Evolutionary conservation across 352 stramenopile species (phyloP), one percentile per base, ranked within the genome.

Genomic region (Pythium scleroteichum): DNA sequence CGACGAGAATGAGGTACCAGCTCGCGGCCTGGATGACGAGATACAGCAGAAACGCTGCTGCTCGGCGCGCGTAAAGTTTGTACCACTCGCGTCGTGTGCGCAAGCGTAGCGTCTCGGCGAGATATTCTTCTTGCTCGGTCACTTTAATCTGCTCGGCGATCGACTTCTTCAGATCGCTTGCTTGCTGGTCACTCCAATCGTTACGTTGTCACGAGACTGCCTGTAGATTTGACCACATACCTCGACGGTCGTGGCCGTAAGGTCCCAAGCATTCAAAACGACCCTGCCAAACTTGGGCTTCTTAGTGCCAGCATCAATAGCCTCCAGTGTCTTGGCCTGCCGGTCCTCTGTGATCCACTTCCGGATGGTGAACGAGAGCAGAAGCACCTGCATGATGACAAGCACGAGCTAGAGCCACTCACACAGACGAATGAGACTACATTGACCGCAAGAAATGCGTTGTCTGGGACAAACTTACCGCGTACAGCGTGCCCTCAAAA

Each of bases 291-390:
- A 91, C 48, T 73, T 85, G 12, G 73, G 77, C 72, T 90, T 53
- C 23, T 81, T 76, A 38, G 35, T 69, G 0, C 68, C 63, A n/a
- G 64, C 70, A 44, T 88, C 81, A 23, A 79, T 47, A 5, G 78
- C 77, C 52, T 85, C 72, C 23, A 89, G 26, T 0, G 76, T 57
- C 53, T 94, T 94, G 12, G 73, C 62, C 41, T 75, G 52, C 46
- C 72, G 76, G 61, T 94, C 85, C 66, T 94, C 85, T 0, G 60
- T 39, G 56, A 94, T 70, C 85, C 82, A 92, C 27, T 94, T 92
- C 8, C 51, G 71, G 14, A 90, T 56, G 9, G 79, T 85, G 12
- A 88, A 75, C 7, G 87, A 38, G 4, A 94, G 45, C 22, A 92
- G n/a, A 0, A 87, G 24, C 4, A 50, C 26, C 27, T 89, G 72